A percentile compares a stretch with the other conserved stretches of the same genome.
phyloP scores from a whole-genome alignment of 2,329 filamentous ascomycete species.

The Remersonia thermophila region DNA sequence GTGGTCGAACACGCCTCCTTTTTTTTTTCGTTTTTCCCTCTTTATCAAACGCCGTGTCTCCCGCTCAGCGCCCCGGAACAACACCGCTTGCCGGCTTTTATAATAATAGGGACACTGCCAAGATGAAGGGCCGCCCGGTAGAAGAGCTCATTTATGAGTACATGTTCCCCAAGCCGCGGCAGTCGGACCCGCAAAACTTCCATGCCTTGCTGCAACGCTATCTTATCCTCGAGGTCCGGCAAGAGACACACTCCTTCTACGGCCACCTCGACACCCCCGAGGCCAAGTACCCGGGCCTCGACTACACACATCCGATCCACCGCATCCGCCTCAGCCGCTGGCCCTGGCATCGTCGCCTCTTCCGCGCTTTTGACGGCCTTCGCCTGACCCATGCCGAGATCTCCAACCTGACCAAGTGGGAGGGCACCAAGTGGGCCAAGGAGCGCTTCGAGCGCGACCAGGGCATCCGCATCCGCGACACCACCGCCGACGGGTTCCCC shows the following conservation, averaged over 20 bases:
- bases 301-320: constrained; percentile 63
- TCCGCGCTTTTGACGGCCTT: constrained; percentile 61
- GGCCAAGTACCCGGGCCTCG: constrained; percentile 69
- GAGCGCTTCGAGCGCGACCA: constrained; percentile 69
- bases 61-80: no score
- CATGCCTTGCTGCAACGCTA: constrained; percentile 55
- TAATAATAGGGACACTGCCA: constrained; percentile 13
- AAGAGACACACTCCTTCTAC: constrained; percentile 68
- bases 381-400: constrained; percentile 60
- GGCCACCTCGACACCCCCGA: constrained; percentile 68
- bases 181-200: constrained; percentile 60
- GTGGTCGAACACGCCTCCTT: no score
- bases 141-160: constrained; percentile 62
- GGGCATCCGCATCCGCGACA: constrained; percentile 56
- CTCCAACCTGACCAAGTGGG: constrained; percentile 62
- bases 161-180: constrained; percentile 57
- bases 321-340: constrained; percentile 67
- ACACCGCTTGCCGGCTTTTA: no score
- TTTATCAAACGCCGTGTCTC: no score
- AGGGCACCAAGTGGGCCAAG: constrained; percentile 72
- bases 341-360: constrained; percentile 63
- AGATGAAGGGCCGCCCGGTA: constrained; percentile 60
- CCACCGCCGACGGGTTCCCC: constrained; percentile 54
- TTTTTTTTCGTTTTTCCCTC: no score
- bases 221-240: constrained; percentile 65